Percentiles rank a stretch among this genome's conserved stretches.
These are phyloP conservation scores for Elsinoe arachidis DNA, from an alignment of 2,329 filamentous ascomycete genomes.

Conservation along the genomic window DNA sequence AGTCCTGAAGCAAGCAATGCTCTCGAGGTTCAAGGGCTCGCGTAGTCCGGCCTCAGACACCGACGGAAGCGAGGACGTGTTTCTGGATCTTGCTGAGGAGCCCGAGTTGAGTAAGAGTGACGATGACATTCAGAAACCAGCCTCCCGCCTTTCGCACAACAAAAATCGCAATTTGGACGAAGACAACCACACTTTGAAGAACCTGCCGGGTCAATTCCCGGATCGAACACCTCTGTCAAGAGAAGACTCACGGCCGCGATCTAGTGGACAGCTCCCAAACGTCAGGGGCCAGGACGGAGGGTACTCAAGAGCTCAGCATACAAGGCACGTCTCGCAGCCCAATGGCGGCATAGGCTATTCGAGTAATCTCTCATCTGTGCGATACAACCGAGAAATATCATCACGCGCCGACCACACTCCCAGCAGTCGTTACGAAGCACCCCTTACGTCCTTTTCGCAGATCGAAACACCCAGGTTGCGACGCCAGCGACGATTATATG, in stretches of 20 bases:
- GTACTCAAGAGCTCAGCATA: background rate
- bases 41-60: conserved; percentile 8
- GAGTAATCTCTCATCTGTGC: background rate
- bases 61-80: conserved; percentile 11
- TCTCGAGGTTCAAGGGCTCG: background rate
- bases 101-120: conserved; percentile 5
- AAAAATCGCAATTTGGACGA: background rate
- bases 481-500: conserved; percentile 1
- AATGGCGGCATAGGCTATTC: background rate
- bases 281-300: background rate
- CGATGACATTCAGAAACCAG: conserved; percentile 4
- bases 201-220: conserved; percentile 10
- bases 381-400: background rate
- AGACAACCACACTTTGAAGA: background rate
- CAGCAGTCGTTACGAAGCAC: background rate
- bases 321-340: conserved; percentile 10
- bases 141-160: conserved; percentile 1
- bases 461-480: conserved; percentile 5
- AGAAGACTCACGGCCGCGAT: conserved; percentile 1
- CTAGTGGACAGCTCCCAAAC: background rate
- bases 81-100: conserved; percentile 7
- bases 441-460: background rate
- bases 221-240: background rate
- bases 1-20: background rate
- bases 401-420: background rate